Percentiles rank a stretch among this genome's conserved stretches.
phyloP scores from a whole-genome alignment of 2,329 filamentous ascomycete genomes.

The Neopestalotiopsis rosae region DNA sequence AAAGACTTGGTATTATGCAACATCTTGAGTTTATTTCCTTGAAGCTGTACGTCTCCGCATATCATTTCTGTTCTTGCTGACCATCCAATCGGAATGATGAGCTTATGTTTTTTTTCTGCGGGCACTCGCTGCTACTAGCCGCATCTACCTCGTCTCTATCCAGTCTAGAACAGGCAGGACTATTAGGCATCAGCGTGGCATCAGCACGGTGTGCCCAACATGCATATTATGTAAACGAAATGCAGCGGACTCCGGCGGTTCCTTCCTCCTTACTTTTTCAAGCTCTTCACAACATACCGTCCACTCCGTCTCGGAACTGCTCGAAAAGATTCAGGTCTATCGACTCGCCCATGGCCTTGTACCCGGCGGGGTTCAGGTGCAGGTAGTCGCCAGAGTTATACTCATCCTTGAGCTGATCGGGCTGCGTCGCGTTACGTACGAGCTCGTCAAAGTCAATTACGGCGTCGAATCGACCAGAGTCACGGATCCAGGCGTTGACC shows the following conservation, averaged over 20 bases:
- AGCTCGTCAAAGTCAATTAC: slow-evolving; percentile 67
- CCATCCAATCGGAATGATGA: background rate
- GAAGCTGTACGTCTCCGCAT: background rate
- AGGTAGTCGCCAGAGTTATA: slow-evolving; percentile 66
- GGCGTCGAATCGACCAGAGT: slow-evolving; percentile 59
- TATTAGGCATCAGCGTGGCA: background rate
- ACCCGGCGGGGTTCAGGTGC: slow-evolving; percentile 62
- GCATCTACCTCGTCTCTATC: background rate
- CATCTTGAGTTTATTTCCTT: background rate
- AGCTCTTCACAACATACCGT: slow-evolving; percentile 17
- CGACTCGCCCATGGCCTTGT: slow-evolving; percentile 57
- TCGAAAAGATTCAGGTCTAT: slow-evolving; percentile 59
- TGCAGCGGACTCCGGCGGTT: no score
- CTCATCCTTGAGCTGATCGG: slow-evolving; percentile 41
- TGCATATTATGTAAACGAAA: background rate
- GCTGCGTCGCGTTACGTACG: slow-evolving; percentile 50
- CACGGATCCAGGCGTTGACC: slow-evolving; percentile 65
- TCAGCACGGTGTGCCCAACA: background rate
- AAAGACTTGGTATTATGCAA: background rate
- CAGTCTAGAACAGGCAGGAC: background rate
- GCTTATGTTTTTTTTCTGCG: background rate
- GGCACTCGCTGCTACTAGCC: background rate
- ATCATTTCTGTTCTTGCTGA: background rate
- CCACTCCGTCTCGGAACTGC: slow-evolving; percentile 34
- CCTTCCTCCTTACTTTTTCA: background rate